These are phyloP conservation scores for Dendrobium officinale DNA, from an alignment of 106 monocot species.

Conservation along the genomic window DNA sequence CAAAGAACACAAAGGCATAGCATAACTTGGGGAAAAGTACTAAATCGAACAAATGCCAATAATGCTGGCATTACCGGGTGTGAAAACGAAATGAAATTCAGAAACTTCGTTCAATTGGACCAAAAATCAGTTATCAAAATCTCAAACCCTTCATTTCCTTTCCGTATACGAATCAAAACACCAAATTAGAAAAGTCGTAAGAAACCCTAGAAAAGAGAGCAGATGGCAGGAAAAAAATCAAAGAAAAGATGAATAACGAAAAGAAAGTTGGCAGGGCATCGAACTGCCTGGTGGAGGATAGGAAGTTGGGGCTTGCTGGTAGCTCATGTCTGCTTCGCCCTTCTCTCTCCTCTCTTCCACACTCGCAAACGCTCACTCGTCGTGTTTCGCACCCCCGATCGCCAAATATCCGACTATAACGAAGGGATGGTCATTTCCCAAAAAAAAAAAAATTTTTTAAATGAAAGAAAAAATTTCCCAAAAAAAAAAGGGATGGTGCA, in stretches of 20 bases:
- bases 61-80: not conserved
- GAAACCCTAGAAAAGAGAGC: not conserved
- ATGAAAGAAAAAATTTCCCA: too few species aligned
- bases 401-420: too few species aligned
- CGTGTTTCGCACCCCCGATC: too few species aligned
- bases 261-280: not conserved
- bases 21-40: not conserved
- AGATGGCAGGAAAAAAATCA: not conserved
- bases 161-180: not conserved
- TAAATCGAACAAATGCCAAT: not conserved
- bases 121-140: not conserved
- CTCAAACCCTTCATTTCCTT: not conserved
- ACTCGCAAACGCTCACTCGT: too few species aligned
- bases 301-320: slow-evolving; percentile 6
- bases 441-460: too few species aligned
- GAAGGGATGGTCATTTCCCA: too few species aligned
- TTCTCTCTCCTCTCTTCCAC: not conserved
- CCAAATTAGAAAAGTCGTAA: not conserved
- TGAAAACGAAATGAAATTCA: not conserved
- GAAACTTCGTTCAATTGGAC: not conserved
- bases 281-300: slow-evolving; percentile 11
- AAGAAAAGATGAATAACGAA: not conserved
- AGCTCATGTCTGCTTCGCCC: not conserved
- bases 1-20: not conserved
- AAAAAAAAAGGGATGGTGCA: too few species aligned